Base-by-base conservation (phyloP, 176 grass and related monocot species). In the Echinochloa phyllopogon region DNA sequence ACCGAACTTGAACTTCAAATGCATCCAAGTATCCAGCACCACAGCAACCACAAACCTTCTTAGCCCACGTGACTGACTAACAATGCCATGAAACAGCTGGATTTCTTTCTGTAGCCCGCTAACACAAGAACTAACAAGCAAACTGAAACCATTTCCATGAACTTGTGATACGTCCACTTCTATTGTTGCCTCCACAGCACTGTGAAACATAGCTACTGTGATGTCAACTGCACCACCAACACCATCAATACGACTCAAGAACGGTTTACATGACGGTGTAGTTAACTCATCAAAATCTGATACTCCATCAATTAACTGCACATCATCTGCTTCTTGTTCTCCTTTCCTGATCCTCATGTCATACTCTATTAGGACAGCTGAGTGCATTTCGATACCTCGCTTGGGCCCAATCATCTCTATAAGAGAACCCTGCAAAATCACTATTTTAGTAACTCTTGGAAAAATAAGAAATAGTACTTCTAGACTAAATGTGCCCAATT, bases 361-460 rank as follows among this genome's bases (percentile, higher is more conserved):
- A 18, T 43, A 77, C 40, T 77, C 74, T 77, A 77, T 11, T 5
- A 77, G 55, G 14, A 36, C 25, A 0, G 14, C 70, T 20, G 14
- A 14, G 4, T 9, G 2, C 47, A 74, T 74, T 8, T n/a, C 27
- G 9, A 74, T 77, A 27, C 53, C 38, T 27, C 55, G 37, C 13
- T 77, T 77, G 57, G 74, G 55, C 0, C 74, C 53, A 42, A 20
- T 77, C 74, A 77, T 77, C 38, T 60, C 37, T 60, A 77, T 43
- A 27, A 23, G 38, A 43, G 74, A 59, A 17, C 55, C 38, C 74
- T 77, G n/a, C 4, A 77, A 23, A 76, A 41, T 55, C 10, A 58
- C 3, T 23, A 33, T 16, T 27, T 29, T 48, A 72, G n/a, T 23
- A 69, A 23, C 8, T 11, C 0, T 12, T 24, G 20, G 8, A 57